Evolutionary conservation across 352 stramenopile species (phyloP), one percentile per base, ranked within the genome.

Genomic region (Globisporangium canariense): DNA sequence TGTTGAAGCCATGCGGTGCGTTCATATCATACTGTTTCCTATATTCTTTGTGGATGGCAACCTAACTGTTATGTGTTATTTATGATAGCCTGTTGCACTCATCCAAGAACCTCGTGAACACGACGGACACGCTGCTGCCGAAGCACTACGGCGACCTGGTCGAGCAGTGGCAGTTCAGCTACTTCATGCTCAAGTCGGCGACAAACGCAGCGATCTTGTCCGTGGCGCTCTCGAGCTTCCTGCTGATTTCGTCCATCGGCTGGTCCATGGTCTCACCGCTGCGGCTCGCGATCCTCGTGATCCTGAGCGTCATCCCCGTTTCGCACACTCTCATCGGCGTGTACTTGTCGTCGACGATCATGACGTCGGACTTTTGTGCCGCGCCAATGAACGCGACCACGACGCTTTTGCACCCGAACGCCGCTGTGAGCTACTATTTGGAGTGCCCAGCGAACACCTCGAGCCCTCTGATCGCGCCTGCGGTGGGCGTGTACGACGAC

Each of bases 151-250:
- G 69, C 18, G 69, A 77, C 2, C 60, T 90, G 28, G 83, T 75
- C 20, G 71, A 75, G 8, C 63, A 87, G 34, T 94, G 83, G 85
- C 61, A 91, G 55, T 71, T 83, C 56, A 83, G 68, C 68, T 94
- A 94, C 70, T 94, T 92, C 50, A 74, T 88, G 68, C 79, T 94
- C 61, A 90, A 94, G 69, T 87, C 80, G 22, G 83, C 83, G 28
- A 94, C 85, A 1, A 94, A 92, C 60, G 79, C 75, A 0, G 84
- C 84, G n/a, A 94, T 94, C 58, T 60, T 94, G 25, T 74, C 77
- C 2, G 84, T 94, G 7, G 66, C 82, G 16, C 69, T 94, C 20
- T 75, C 85, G 38, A 91, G 81, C 62, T 91, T 94, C 64, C 63
- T 94, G 50, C 88, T 83, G 22, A 91, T 94, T 58, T 77, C 86